These are phyloP conservation scores for Gossypium raimondii DNA, from an alignment of 345 rosid genomes.

Conservation along the genomic window DNA sequence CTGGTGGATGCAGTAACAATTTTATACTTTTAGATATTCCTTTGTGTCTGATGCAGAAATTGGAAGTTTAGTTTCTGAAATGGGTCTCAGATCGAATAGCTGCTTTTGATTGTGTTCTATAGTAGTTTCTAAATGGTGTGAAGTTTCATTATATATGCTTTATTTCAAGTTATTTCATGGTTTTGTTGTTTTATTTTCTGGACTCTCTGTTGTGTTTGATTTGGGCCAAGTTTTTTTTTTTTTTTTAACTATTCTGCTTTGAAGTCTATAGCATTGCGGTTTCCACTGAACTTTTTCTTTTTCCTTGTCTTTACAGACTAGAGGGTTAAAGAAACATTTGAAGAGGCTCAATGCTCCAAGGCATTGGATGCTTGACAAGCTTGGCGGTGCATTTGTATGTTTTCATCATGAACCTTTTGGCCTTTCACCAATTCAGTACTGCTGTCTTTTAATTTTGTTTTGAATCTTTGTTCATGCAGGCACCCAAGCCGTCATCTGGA, in stretches of 20 bases:
- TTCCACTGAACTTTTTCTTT: neutral
- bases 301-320: slow-evolving; percentile 35
- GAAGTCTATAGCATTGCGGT: neutral
- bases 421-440: neutral
- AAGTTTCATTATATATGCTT: neutral
- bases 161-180: neutral
- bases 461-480: slow-evolving; percentile 29
- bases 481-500: slow-evolving; percentile 78
- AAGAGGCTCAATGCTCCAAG: slow-evolving; percentile 64
- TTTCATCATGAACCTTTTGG: neutral
- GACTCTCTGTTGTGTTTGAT: neutral
- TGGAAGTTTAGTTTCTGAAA: neutral
- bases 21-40: neutral
- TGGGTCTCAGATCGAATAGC: neutral
- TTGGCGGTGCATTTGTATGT: slow-evolving; percentile 75
- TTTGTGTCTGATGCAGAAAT: neutral
- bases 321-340: slow-evolving; percentile 60
- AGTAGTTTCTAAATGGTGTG: neutral
- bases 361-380: slow-evolving; percentile 33
- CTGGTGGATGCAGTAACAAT: neutral
- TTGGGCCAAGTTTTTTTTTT: neutral
- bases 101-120: neutral
- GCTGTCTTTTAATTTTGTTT: neutral
- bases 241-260: neutral
- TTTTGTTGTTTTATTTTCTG: neutral